These are phyloP conservation scores for Amniculicola lignicola DNA, from an alignment of 495 filamentous ascomycete genomes.

Conservation along the genomic window DNA sequence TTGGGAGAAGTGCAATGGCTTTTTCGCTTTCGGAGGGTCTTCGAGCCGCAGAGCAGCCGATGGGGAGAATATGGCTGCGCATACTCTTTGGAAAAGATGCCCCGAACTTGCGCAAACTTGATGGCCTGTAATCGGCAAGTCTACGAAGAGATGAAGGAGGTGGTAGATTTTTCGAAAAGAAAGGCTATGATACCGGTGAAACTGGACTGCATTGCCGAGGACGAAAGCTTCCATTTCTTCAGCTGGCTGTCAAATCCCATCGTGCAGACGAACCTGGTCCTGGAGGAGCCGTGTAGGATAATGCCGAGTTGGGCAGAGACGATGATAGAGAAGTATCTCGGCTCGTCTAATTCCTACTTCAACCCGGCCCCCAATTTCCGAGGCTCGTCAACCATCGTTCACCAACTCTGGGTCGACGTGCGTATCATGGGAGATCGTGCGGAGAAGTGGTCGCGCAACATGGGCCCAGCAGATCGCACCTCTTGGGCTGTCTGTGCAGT, in stretches of 20 bases:
- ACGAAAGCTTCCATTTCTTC: slow-evolving; percentile 29
- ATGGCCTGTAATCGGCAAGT: slow-evolving; percentile 24
- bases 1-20: slow-evolving; percentile 18
- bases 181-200: slow-evolving; percentile 14
- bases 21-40: slow-evolving; percentile 14
- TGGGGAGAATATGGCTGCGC: slow-evolving; percentile 24
- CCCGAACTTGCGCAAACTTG: slow-evolving; percentile 20
- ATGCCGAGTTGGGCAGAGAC: slow-evolving; percentile 9
- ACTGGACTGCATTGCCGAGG: slow-evolving; percentile 27
- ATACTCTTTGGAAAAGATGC: slow-evolving; percentile 8
- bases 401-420: slow-evolving; percentile 29
- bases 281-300: slow-evolving; percentile 4
- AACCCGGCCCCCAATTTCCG: neutral
- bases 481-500: slow-evolving; percentile 32
- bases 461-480: slow-evolving; percentile 13
- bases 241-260: slow-evolving; percentile 25
- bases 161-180: slow-evolving; percentile 1
- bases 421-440: slow-evolving; percentile 13
- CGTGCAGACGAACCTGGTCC: slow-evolving; percentile 14
- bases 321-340: slow-evolving; percentile 9
- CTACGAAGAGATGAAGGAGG: slow-evolving; percentile 18
- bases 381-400: slow-evolving; percentile 5
- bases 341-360: neutral
- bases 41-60: slow-evolving; percentile 4
- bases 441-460: slow-evolving; percentile 10